Evolutionary conservation across 805 yeast species (phyloP).

Genomic region (Sungouiozyma intestinalis): DNA sequence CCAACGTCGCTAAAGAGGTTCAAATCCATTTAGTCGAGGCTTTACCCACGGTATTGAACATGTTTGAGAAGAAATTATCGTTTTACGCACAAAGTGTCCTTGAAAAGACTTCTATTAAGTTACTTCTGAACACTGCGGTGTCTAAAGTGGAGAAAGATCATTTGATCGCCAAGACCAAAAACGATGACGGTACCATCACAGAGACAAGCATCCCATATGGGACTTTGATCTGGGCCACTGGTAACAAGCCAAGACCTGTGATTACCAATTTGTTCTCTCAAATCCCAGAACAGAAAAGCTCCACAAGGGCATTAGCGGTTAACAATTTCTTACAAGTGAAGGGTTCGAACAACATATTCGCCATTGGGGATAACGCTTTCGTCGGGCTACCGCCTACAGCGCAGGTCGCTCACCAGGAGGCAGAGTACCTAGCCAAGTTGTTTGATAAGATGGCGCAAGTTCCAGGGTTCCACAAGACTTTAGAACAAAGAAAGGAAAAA

Average conservation of each 20-base stretch:
- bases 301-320: constrained; percentile 79
- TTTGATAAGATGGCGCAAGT: constrained; percentile 47
- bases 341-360: constrained; percentile 75
- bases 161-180: constrained; percentile 63
- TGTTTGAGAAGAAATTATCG: constrained; percentile 36
- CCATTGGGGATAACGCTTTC: constrained; percentile 86
- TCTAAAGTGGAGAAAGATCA: constrained; percentile 67
- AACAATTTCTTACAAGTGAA: constrained; percentile 71
- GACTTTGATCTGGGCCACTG: constrained; percentile 93
- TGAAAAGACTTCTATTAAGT: constrained; percentile 49
- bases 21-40: constrained; percentile 85
- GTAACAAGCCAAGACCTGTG: constrained; percentile 78
- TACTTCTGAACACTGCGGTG: constrained; percentile 80
- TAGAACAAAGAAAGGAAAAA: constrained; percentile 30
- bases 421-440: constrained; percentile 63
- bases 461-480: constrained; percentile 31
- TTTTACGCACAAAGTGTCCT: constrained; percentile 35
- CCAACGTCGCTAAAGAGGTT: constrained; percentile 75
- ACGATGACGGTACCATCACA: constrained; percentile 59
- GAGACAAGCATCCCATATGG: constrained; percentile 68
- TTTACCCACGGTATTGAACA: constrained; percentile 68
- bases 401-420: constrained; percentile 93
- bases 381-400: constrained; percentile 93
- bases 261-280: constrained; percentile 55
- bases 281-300: constrained; percentile 68